Percentiles rank a stretch among this genome's conserved stretches.
Evolutionary conservation across 202 grass and related monocot genomes (phyloP).

Genomic region (Panicum virgatum): DNA sequence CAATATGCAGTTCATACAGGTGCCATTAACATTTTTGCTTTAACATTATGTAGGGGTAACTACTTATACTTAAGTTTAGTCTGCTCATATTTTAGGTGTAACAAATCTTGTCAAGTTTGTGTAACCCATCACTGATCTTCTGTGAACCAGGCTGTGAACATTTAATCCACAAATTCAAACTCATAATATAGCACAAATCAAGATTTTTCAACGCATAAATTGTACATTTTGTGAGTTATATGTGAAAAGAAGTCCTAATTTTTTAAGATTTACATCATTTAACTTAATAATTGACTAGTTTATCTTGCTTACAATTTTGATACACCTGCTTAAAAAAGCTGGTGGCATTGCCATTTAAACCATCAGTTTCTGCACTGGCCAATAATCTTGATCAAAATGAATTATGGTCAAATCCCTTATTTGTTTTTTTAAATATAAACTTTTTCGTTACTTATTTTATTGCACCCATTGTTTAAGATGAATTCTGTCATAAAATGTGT

Average conservation of each 20-base stretch:
- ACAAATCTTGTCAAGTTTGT: neutral
- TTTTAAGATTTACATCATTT: conserved; percentile 16
- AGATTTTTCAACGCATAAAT: neutral
- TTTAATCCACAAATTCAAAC: conserved; percentile 1
- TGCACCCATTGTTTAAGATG: neutral
- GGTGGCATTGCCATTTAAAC: conserved; percentile 1
- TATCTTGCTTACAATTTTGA: conserved; percentile 5
- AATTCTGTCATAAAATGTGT: neutral
- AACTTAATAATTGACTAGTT: conserved; percentile 10
- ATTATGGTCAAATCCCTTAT: neutral
- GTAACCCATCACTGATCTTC: conserved; percentile 18
- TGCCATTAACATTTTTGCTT: conserved; percentile 35
- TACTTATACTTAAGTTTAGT: conserved; percentile 19
- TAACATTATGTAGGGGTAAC: conserved; percentile 19
- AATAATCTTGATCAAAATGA: conserved; percentile 29
- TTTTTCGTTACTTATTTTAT: neutral
- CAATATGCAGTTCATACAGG: conserved; percentile 95
- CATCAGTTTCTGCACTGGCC: neutral
- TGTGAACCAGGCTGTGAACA: neutral
- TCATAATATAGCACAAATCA: conserved; percentile 1
- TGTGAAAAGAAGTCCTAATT: neutral
- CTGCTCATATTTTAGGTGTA: neutral
- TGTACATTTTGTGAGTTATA: neutral
- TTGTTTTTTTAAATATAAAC: neutral
- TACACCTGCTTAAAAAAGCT: conserved; percentile 11